Conservation (phyloP, 2,329 filamentous ascomycete species). For the Pestalotiopsis sp. region DNA sequence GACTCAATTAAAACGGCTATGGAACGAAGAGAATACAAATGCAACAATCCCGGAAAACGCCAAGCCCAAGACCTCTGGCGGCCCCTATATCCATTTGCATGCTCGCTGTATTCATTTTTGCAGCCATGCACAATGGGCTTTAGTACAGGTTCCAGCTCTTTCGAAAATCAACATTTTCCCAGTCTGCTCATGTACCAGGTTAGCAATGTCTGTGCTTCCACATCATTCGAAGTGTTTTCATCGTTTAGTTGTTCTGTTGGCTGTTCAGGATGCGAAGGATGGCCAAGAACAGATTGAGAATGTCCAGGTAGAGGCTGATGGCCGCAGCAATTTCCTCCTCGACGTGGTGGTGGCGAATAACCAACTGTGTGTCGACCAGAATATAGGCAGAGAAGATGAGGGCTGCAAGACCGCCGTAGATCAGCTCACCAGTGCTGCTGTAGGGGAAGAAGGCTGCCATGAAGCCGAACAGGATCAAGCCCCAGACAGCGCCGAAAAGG, state of each 20-base stretch:
- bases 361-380: slow-evolving; percentile 91
- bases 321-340: slow-evolving; percentile 97
- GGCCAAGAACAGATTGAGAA: slow-evolving; percentile 95
- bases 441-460: slow-evolving; percentile 88
- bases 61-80: not conserved
- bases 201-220: not conserved
- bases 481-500: slow-evolving; percentile 88
- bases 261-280: slow-evolving; percentile 96
- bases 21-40: not conserved
- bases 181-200: not conserved
- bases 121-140: not conserved
- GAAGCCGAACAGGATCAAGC: slow-evolving; percentile 88
- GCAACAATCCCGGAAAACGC: not conserved
- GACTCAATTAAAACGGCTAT: not conserved
- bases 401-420: slow-evolving; percentile 80
- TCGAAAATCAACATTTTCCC: not conserved
- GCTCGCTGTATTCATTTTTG: not conserved
- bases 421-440: slow-evolving; percentile 78
- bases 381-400: slow-evolving; percentile 95
- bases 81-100: not conserved
- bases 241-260: slow-evolving; percentile 74
- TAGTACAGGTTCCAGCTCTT: not conserved
- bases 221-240: not conserved
- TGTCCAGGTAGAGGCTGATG: slow-evolving; percentile 92
- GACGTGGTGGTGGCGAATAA: slow-evolving; percentile 94